These are phyloP conservation scores for Colletotrichum sp. DNA, from an alignment of 2,329 filamentous ascomycete genomes.

Conservation along the genomic window DNA sequence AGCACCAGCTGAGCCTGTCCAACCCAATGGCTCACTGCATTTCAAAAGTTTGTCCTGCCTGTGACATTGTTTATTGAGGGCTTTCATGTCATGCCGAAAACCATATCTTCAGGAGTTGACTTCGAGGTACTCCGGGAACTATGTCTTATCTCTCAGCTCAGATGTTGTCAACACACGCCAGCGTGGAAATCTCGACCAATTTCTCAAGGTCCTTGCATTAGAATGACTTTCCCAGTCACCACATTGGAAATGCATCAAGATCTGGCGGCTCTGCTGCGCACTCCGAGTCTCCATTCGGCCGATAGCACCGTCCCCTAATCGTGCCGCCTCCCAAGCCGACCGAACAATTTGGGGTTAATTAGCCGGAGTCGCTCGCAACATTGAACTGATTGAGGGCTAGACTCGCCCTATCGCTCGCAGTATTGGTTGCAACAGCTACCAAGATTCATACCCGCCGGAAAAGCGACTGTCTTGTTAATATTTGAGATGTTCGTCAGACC, in stretches of 20 bases:
- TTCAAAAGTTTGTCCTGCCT: background rate
- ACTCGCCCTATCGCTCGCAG: background rate
- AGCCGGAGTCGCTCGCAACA: background rate
- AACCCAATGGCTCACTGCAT: background rate
- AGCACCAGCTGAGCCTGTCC: background rate
- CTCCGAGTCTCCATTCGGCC: background rate
- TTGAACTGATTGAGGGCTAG: background rate
- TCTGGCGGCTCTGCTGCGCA: background rate
- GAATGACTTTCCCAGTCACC: fast-evolving
- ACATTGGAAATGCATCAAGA: background rate
- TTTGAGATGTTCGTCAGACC: background rate
- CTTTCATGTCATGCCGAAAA: background rate
- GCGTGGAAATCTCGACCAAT: background rate
- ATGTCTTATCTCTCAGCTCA: background rate
- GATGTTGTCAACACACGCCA: background rate
- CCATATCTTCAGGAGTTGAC: background rate
- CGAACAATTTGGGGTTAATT: background rate
- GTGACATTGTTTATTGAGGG: background rate
- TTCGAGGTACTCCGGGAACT: background rate
- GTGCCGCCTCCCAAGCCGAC: background rate
- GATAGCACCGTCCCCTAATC: background rate
- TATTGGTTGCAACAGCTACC: background rate
- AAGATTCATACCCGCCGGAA: background rate
- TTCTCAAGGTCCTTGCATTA: background rate
- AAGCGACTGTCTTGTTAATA: background rate